Base-by-base conservation (phyloP, 495 filamentous ascomycete species). In the Cercophora samala region DNA sequence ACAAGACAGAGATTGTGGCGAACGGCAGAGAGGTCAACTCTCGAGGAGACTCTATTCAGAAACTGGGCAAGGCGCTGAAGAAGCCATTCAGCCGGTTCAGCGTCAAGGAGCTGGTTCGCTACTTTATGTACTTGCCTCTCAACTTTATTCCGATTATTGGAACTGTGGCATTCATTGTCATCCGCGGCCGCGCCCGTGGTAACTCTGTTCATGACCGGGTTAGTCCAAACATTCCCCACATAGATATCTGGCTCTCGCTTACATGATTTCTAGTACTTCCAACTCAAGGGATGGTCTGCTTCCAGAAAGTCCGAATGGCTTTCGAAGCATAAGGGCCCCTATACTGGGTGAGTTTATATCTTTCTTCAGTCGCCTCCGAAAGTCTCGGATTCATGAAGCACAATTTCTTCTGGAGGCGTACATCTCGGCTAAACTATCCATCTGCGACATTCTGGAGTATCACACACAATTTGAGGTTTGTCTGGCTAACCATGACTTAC, bases 91-190 rank as follows among this genome's bases (percentile, higher is more conserved):
- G 80, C 15, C 84, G 83, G 25, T 88, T 92, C 70, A 87, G 84
- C 1, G 86, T 88, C 3, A 84, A 82, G 68, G 85, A 87, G 2
- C 62, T 96, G 17, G 73, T 96, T 8, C 80, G 90, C 55, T 91
- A 92, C 69, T 75, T 92, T n/a, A 74, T 91, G 53, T 91, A 93
- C 71, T 80, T 97, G n/a, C 93, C 95, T 15, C 81, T 98, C 60
- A 97, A 97, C 76, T 89, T 97, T 65, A 90, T 99, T 54, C 95
- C 95, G 53, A 85, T 97, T 0, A 84, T 98, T 21, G 95, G 95
- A 3, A 93, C 94, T 2, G 78, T 87, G 15, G 70, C 92, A 0
- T 99, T 96, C 76, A 81, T 97, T 8, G 60, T 90, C 17, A 68
- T 95, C 29, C 90, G 96, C 76, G 94, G 92, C 56, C 75, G 75